Percentiles rank a stretch among this genome's conserved stretches.
phyloP scores from a whole-genome alignment of 2,329 filamentous ascomycete genomes.

The Colletotrichum aenigma region DNA sequence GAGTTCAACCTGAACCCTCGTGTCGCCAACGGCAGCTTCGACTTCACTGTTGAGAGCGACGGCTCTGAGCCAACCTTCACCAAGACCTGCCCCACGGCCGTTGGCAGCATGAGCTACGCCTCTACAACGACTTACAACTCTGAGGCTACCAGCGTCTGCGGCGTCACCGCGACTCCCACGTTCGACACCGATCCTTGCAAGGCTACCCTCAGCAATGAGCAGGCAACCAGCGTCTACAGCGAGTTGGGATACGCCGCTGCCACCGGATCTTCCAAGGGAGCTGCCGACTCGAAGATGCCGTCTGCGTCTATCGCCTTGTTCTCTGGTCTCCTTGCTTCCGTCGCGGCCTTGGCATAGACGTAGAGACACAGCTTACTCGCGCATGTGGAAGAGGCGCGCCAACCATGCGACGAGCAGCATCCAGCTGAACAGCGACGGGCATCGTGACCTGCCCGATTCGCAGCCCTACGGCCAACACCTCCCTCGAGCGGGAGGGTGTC shows the following conservation, averaged over 20 bases:
- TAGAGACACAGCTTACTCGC: not conserved
- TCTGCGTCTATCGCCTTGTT: not conserved
- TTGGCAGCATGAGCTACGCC: constrained; percentile 15
- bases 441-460: constrained; percentile 4
- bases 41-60: constrained; percentile 10
- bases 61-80: constrained; percentile 17
- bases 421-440: not conserved
- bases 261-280: constrained; percentile 8
- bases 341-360: constrained; percentile 1
- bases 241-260: constrained; percentile 10
- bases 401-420: not conserved
- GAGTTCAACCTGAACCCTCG: constrained; percentile 18
- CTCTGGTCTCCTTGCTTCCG: not conserved
- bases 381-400: not conserved
- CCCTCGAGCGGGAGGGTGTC: not conserved
- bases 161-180: constrained; percentile 14
- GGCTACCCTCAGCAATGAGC: constrained; percentile 14
- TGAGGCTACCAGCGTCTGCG: constrained; percentile 16
- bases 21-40: constrained; percentile 18
- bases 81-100: constrained; percentile 11
- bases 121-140: constrained; percentile 17
- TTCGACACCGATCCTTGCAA: constrained; percentile 15
- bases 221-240: constrained; percentile 16
- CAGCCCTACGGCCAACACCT: not conserved
- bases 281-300: not conserved